Percentiles rank a stretch among this genome's conserved stretches.
Conservation (phyloP, 2,329 filamentous ascomycete species). For the Nemania diffusa region DNA sequence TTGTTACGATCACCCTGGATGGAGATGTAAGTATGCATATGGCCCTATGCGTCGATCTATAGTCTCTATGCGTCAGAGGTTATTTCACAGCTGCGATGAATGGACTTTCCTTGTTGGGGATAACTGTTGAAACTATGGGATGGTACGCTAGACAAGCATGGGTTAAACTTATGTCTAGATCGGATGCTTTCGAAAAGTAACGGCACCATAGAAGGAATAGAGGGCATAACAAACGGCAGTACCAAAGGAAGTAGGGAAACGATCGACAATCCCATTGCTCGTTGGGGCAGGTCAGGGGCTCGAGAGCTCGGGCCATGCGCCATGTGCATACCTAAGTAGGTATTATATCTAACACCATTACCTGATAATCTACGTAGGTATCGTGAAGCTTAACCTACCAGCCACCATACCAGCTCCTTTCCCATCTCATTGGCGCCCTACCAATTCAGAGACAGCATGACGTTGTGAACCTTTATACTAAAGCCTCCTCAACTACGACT, state of each 20-base stretch:
- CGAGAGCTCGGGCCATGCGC: slow-evolving; percentile 23
- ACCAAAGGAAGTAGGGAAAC: not conserved
- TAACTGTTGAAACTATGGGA: not conserved
- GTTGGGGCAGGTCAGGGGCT: slow-evolving; percentile 27
- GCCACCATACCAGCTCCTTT: not conserved
- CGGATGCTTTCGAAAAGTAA: slow-evolving; percentile 10
- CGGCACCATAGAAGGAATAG: not conserved
- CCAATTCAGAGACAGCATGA: not conserved
- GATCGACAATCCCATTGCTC: slow-evolving; percentile 28
- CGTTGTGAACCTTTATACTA: not conserved
- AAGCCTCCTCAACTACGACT: not conserved
- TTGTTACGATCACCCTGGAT: not conserved
- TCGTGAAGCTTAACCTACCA: not conserved
- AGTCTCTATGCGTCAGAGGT: slow-evolving; percentile 4
- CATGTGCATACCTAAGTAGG: not conserved
- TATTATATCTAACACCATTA: not conserved
- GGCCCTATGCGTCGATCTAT: too few species aligned
- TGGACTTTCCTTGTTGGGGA: not conserved
- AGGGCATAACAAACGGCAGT: not conserved
- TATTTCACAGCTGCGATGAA: not conserved
- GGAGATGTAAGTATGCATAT: too few species aligned
- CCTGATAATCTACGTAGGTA: not conserved
- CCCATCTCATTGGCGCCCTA: not conserved
- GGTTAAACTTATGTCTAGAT: slow-evolving; percentile 3
- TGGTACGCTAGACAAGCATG: not conserved